Base-by-base conservation (phyloP, 2,329 filamentous ascomycete species). In the Tolypocladium inflatum region DNA sequence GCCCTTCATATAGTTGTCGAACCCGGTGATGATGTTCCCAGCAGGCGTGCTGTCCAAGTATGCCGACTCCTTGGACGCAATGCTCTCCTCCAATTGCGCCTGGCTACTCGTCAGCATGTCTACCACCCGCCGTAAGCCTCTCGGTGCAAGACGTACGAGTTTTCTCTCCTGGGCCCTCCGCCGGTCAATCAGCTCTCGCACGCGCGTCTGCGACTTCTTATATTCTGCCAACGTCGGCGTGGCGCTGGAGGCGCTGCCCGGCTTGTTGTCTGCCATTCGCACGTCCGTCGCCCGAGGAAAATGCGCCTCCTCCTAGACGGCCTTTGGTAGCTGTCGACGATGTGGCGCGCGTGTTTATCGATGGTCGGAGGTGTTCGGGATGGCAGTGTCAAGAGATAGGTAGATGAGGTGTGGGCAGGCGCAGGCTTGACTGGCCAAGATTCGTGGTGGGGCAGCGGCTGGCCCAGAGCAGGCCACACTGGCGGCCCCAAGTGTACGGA, bases 1-100 rank as follows among this genome's bases (percentile, higher is more conserved):
- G 57, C 90, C 92, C 74, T 99, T 99, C 78, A 96, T 95, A 76
- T 97, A 99, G 70, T 91, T 95, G 73, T 99, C 94, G 73, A 99
- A 99, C 26, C 94, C 94, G 54, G 90, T 91, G 71, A 99, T 93
- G 70, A 99, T 97, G 76, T 99, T 99, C 51, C 94, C 94, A 65
- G 80, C 85, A 17, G 86, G 87, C 5, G 91, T 95, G 67, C 91
- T 91, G 72, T 97, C 93, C 55, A 99, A 85, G 72, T 99, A 99
- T 21, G 87, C 82, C 59, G 87, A 85, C 73, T 99, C 94, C 67
- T 90, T 88, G 63, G 88, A 85, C 69, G 83, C 86, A 66, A 99
- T 97, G 63, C 83, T 82, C 55, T 96, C 90, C 77, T 99, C 94
- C 59, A 77, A 65, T 51, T 73, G 68, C 8, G 66, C 68, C 74